Evolutionary conservation across 2,329 filamentous ascomycete genomes (phyloP).

Genomic region (Plectosphaerella plurivora): DNA sequence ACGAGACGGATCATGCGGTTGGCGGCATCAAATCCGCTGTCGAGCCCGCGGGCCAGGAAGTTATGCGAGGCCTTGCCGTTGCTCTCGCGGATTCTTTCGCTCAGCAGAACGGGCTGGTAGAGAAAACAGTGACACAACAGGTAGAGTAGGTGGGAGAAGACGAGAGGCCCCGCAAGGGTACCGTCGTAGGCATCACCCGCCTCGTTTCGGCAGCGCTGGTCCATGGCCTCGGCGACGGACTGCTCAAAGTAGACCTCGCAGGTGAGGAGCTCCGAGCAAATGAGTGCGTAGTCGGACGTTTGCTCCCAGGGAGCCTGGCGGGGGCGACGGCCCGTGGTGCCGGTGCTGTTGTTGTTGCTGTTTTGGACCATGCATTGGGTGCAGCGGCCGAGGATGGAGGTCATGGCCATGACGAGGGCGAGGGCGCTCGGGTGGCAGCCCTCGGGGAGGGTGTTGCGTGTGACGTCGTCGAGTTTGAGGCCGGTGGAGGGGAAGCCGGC

Average conservation of each 20-base stretch:
- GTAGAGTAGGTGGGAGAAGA: background rate
- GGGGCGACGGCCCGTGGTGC: background rate
- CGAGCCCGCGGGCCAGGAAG: background rate
- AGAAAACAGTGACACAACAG: background rate
- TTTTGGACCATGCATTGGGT: slow-evolving; percentile 1
- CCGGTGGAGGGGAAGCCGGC: background rate
- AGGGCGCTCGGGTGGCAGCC: background rate
- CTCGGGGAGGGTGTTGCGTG: background rate
- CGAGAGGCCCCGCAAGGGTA: background rate
- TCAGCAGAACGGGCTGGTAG: background rate
- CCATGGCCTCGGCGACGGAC: background rate
- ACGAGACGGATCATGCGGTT: background rate
- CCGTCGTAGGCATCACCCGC: background rate
- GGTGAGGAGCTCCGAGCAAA: background rate
- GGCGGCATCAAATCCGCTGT: background rate
- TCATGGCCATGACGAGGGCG: background rate
- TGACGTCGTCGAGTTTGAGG: slow-evolving; percentile 1
- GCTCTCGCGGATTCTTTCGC: background rate
- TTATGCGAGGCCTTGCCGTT: background rate
- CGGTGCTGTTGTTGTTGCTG: background rate
- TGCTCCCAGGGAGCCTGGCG: slow-evolving; percentile 1
- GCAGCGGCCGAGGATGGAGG: slow-evolving; percentile 1
- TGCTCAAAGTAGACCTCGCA: slow-evolving; percentile 2
- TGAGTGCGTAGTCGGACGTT: background rate
- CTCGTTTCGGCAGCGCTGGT: background rate